Base-by-base conservation (phyloP, 2,329 filamentous ascomycete genomes). In the Sordariomycetes sp. region DNA sequence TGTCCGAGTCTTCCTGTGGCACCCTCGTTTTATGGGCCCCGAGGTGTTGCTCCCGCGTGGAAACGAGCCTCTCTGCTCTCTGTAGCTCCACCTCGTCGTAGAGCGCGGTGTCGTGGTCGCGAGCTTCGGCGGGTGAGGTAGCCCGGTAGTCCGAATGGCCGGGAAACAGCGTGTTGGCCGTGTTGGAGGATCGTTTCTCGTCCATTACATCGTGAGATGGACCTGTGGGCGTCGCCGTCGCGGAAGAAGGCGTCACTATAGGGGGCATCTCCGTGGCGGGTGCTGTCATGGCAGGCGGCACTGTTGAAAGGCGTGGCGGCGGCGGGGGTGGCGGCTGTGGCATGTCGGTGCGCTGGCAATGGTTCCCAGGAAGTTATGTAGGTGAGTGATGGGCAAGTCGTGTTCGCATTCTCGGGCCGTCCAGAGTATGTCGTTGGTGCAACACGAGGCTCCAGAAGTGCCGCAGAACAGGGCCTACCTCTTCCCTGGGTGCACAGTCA, bases 61-160 rank as follows among this genome's bases (percentile, higher is more conserved):
- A 77, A 10, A 77, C 69, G 51, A 72, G 63, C 1, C 74, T 70
- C 62, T 78, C 75, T 52, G 73, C 69, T 3, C 75, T 74, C 28
- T 77, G 67, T 1, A 78, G 66, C 59, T 78, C 76, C 12, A 78
- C 69, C 55, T 78, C 74, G 56, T 78, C 76, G 53, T 72, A 71
- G n/a, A 77, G 64, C 2, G 74, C 69, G 57, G 55, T 57, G 35
- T 57, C 50, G n/a, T 57, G 50, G 25, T 57, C 55, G 2, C 50
- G 55, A 22, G 55, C 53, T 7, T 35, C 55, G 6, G 25, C 34
- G 13, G 45, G 50, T 5, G 55, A 57, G 24, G 52, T 15, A 13
- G 34, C 20, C 10, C 13, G 12, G 32, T 53, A 34, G 5, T 53
- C 55, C 7, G 52, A 20, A 6, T 45, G 36, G 13, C 34, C 15